Evolutionary conservation across 352 stramenopile genomes (phyloP), one percentile per base, ranked within the genome.

Genomic region (Nothophytophthora sp.): DNA sequence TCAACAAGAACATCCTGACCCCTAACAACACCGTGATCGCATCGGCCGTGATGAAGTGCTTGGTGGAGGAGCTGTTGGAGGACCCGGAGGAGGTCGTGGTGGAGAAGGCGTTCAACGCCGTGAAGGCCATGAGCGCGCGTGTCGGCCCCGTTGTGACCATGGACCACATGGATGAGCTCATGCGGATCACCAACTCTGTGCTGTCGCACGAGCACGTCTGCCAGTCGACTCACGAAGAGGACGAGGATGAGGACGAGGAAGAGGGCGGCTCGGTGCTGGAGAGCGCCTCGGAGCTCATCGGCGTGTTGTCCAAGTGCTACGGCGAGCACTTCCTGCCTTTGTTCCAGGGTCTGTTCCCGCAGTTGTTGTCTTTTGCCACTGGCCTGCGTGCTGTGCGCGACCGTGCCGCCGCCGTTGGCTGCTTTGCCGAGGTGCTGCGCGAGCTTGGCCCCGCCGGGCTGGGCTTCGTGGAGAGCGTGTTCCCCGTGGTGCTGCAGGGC

Each of bases 51-150:
- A 89, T 92, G 67, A 89, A 90, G 69, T 72, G 64, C 24, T 60
- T 92, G 2, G 70, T 88, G 7, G 76, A 90, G 12, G 81, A 94
- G 34, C 67, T 95, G n/a, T 63, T 92, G 13, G 68, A 92, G 46
- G 86, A 96, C 58, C 55, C 67, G 16, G 81, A 96, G 50, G 81
- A 88, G 45, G 55, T 88, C 27, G 82, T 99, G 12, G 96, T 99
- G 46, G 94, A 97, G 75, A 97, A 97, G 63, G 86, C 96, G 1
- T 96, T 99, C 53, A 98, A 95, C 42, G 95, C 95, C 15, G 82
- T 99, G 43, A 98, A 97, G 62, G 86, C 96, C 48, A 96, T 99
- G 81, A 97, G 94, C 39, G 89, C 94, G 27, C 92, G 97, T 48
- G 87, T 97, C 24, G 96, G 93, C n/a, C 75, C 86, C 4, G 79